Percentiles rank a stretch among this genome's conserved stretches.
phyloP scores from a whole-genome alignment of 2,329 filamentous ascomycete species.

The Gaeumannomyces sp. region DNA sequence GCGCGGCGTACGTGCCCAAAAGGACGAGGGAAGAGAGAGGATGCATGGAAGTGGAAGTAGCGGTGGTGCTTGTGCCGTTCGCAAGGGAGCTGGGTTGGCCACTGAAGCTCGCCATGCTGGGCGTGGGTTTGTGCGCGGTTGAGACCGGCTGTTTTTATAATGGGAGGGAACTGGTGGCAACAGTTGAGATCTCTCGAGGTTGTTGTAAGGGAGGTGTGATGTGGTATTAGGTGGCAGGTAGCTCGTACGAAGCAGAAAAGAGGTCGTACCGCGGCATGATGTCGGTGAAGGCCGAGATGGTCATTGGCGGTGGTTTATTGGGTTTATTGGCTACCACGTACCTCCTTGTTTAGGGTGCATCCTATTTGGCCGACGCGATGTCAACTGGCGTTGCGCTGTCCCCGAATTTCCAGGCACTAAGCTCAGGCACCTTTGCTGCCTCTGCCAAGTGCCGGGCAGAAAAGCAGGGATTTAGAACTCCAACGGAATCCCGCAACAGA shows the following conservation, averaged over 20 bases:
- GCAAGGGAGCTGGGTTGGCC: not conserved
- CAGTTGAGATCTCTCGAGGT: not conserved
- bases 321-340: not conserved
- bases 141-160: not conserved
- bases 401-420: not conserved
- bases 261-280: not conserved
- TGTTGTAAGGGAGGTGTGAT: not conserved
- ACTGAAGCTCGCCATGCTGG: slow-evolving; percentile 2
- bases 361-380: not conserved
- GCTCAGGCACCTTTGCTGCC: too few species aligned
- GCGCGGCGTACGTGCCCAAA: slow-evolving; percentile 44
- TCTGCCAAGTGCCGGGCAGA: not conserved
- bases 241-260: not conserved
- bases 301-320: too few species aligned
- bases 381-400: not conserved
- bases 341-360: not conserved
- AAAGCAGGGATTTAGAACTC: not conserved
- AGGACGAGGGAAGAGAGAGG: slow-evolving; percentile 43
- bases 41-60: slow-evolving; percentile 26
- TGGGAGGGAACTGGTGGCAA: too few species aligned
- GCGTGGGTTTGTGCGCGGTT: not conserved
- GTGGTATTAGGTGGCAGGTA: not conserved
- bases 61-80: slow-evolving; percentile 9
- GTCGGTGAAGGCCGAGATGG: not conserved
- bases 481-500: not conserved